Evolutionary conservation across 768 basidiomycete species (phyloP), one percentile per base, ranked within the genome.

Genomic region (Suillus fuscotomentosus): DNA sequence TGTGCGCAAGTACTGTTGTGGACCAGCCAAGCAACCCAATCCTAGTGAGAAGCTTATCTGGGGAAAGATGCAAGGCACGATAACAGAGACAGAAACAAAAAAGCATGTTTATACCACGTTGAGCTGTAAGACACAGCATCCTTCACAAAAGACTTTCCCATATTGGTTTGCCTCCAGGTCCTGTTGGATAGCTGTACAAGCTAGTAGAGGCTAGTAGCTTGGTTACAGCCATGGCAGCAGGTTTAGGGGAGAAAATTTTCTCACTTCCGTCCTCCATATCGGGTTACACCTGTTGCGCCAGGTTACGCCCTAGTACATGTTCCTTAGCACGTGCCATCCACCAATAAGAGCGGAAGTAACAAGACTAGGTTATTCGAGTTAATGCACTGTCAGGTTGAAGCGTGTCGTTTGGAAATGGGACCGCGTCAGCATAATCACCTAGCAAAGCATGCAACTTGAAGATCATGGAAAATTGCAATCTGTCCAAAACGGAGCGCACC

Each of bases 221-320:
- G 31, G 51, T 54, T 54, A 34, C 51, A 53, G 17, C 20, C 51
- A 31, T 31, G 15, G 24, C 8, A 51, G 24, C 15, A 51, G 50
- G 15, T 51, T 15, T 17, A 7, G 8, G 15, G 15, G 15, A 39
- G 39, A 41, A 34, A 8, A 24, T 8, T 41, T 68, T 43, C 86
- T 85, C 86, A 56, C 78, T 78, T 1, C 83, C 86, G 65, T 88
- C 86, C 9, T 77, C 84, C 84, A 86, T 3, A 84, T 75, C 0
- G 83, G 83, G 71, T 68, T 70, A 22, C 54, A 65, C 69, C 67
- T 71, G 31, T 34, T 36, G 68, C 63, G 61, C 57, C 67, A 2
- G 70, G 45, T 47, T 45, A n/a, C 45, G 45, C 71, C 50, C 27
- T 43, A 34, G 54, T 50, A 14, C 36, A 31, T 69, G 65, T 65